Percentiles rank a stretch among this genome's conserved stretches.
These are phyloP conservation scores for Asparagopsis taxiformis DNA, from an alignment of 31 red algal genomes.

Conservation along the genomic window DNA sequence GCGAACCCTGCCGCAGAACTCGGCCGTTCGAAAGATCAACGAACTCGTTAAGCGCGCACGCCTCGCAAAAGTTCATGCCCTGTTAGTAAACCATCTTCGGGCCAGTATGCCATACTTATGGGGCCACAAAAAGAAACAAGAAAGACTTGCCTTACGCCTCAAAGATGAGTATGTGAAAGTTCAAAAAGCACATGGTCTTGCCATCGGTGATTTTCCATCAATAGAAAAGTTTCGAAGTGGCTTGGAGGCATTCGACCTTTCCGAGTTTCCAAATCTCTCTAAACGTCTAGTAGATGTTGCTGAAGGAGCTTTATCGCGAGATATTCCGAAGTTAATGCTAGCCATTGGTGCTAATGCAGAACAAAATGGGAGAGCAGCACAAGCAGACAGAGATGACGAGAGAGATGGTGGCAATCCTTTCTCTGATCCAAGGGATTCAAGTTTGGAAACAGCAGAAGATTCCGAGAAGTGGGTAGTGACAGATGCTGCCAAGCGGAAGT, in stretches of 20 bases:
- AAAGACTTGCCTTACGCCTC: conserved; percentile 58
- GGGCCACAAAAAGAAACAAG: conserved; percentile 83
- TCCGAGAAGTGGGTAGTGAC: conserved; percentile 59
- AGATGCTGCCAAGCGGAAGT: conserved; percentile 59
- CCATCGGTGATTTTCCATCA: conserved; percentile 80
- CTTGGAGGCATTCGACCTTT: conserved; percentile 59
- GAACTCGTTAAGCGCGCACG: conserved; percentile 85
- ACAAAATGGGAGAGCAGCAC: conserved; percentile 31
- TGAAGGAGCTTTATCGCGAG: conserved; percentile 58
- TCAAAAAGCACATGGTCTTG: conserved; percentile 59
- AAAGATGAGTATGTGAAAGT: conserved; percentile 70
- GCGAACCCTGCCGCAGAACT: conserved; percentile 69
- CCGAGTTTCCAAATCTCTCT: conserved; percentile 67
- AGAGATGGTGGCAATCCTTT: conserved; percentile 71
- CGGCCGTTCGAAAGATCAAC: conserved; percentile 77
- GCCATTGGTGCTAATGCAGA: conserved; percentile 47
- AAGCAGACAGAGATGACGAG: conserved; percentile 52
- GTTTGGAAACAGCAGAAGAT: background rate
- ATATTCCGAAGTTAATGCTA: conserved; percentile 72
- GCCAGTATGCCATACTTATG: conserved; percentile 74
- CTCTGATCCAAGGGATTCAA: conserved; percentile 19
- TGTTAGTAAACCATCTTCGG: conserved; percentile 65
- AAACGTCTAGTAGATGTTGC: conserved; percentile 62
- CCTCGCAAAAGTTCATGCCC: conserved; percentile 74
- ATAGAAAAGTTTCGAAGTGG: conserved; percentile 68